phyloP scores from a whole-genome alignment of 2,329 filamentous ascomycete genomes.

The Arachnomyces sp. region DNA sequence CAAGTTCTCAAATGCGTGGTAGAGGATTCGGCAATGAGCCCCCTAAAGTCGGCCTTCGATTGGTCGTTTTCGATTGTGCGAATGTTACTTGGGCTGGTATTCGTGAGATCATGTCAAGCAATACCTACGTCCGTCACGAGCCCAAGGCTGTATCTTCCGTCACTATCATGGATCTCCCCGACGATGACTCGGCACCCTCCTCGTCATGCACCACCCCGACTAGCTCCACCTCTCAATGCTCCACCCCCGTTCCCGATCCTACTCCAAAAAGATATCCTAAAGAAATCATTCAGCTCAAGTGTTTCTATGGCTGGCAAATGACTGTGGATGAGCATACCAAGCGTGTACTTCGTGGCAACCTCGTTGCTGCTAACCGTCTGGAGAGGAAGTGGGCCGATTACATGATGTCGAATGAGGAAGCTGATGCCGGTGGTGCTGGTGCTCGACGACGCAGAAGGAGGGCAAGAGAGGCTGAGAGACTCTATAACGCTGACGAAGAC shows the following conservation, averaged over 20 bases:
- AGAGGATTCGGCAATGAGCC: conserved; percentile 47
- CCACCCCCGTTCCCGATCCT: neutral
- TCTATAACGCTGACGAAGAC: conserved; percentile 75
- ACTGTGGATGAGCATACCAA: conserved; percentile 91
- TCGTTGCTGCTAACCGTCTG: conserved; percentile 63
- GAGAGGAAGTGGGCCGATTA: conserved; percentile 89
- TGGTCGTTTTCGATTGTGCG: conserved; percentile 85
- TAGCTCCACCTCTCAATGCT: neutral
- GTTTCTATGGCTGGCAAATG: conserved; percentile 91
- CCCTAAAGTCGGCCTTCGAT: conserved; percentile 56
- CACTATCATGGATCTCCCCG: conserved; percentile 20
- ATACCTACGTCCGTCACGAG: conserved; percentile 61
- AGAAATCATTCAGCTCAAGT: conserved; percentile 79
- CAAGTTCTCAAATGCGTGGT: conserved; percentile 65
- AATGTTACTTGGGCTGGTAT: conserved; percentile 90
- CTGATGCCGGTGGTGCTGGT: conserved; percentile 53
- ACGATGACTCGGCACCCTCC: conserved; percentile 9
- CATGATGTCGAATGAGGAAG: conserved; percentile 87
- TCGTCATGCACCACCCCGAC: conserved; percentile 8
- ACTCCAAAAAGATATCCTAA: conserved; percentile 47
- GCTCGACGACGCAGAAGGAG: conserved; percentile 63
- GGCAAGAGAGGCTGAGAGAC: conserved; percentile 69
- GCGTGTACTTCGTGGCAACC: conserved; percentile 69
- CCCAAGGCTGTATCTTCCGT: conserved; percentile 23
- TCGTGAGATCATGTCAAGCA: conserved; percentile 75